A percentile compares a stretch with the other conserved stretches of the same genome.
phyloP scores from a whole-genome alignment of 108 stramenopile species.

The Conticribra guillardii region DNA sequence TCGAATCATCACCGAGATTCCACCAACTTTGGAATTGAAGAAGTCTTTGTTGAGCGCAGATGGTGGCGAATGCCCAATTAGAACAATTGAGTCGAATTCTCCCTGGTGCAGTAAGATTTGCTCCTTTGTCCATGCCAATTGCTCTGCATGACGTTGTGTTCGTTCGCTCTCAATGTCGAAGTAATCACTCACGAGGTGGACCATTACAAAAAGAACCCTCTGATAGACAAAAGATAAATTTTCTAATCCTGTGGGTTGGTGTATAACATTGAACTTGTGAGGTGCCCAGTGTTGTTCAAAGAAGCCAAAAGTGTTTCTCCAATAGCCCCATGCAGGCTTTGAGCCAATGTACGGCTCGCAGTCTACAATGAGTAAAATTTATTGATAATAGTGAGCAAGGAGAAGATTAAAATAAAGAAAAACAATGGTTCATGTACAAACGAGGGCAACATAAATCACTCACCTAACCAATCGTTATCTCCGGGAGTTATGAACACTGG shows the following conservation, averaged over 20 bases:
- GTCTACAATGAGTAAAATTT: background rate
- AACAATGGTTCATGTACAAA: too few relatives aligned
- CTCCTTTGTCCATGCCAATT: conserved; percentile 9
- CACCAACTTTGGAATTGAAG: conserved; percentile 7
- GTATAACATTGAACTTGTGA: conserved; percentile 8
- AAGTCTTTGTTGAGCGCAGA: conserved; percentile 14
- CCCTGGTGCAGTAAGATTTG: background rate
- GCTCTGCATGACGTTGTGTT: background rate
- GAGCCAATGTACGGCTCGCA: conserved; percentile 20
- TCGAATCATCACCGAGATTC: background rate
- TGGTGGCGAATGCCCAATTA: conserved; percentile 24
- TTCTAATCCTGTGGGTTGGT: conserved; percentile 10
- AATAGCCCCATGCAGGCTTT: conserved; percentile 5
- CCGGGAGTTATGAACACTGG: conserved; percentile 27
- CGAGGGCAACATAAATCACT: background rate
- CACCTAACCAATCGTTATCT: conserved; percentile 20
- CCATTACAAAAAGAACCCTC: conserved; percentile 5
- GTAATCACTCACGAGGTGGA: conserved; percentile 17
- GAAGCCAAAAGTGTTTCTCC: conserved; percentile 9
- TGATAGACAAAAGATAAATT: conserved; percentile 15
- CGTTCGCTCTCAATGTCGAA: conserved; percentile 17
- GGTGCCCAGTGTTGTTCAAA: conserved; percentile 9
- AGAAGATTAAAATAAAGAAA: background rate
- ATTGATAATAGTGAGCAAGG: background rate
- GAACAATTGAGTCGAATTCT: conserved; percentile 7